Evolutionary conservation across 1,139 yeast genomes (phyloP), one percentile per base, ranked within the genome.

Genomic region (Diutina siamensis): DNA sequence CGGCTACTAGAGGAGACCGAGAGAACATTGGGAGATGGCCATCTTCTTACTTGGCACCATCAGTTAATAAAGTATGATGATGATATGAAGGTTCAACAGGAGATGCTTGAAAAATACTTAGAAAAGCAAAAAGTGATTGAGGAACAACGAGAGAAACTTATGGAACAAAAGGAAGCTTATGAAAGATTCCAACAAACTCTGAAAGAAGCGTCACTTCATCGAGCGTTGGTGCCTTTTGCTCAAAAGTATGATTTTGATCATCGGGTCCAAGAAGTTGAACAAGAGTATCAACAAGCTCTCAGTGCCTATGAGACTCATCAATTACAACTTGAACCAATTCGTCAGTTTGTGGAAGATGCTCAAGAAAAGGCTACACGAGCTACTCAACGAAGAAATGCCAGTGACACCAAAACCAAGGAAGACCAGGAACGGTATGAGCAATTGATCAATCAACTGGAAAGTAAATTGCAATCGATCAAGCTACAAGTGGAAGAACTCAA

Each of bases 1-100:
- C 79, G 80, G 51, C 64, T 92, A 10, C 67, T 94, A 10, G 57
- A 71, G 32, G 95, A 86, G 55, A 86, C 95, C 1, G 87, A 88
- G 57, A 68, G 94, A 47, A 88, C 97, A 1, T 74, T 88, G 35
- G 87, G 86, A 9, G 68, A 78, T 47, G 78, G 79, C 1, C 69
- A 73, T 36, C 63, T 89, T 51, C 60, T 78, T 20, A 61, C 64
- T 3, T 69, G 71, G 49, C 94, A 92, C 53, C 74, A 74, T 49
- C 56, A 64, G 25, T 67, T 87, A 46, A 81, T 78, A 34, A 61
- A 60, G 9, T 62, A 76, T 15, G 88, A 85, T 53, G 59, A 54
- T 4, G 61, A 62, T 28, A 59, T 66, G 46, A 63, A 60, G 35
- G 57, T 55, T 7, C 55, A 63, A 15, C 50, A 49, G 1, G 54